Evolutionary conservation across 164 flowering plant genomes (phyloP), one percentile per base, ranked within the genome.

Genomic region (Liriodendron chinense): DNA sequence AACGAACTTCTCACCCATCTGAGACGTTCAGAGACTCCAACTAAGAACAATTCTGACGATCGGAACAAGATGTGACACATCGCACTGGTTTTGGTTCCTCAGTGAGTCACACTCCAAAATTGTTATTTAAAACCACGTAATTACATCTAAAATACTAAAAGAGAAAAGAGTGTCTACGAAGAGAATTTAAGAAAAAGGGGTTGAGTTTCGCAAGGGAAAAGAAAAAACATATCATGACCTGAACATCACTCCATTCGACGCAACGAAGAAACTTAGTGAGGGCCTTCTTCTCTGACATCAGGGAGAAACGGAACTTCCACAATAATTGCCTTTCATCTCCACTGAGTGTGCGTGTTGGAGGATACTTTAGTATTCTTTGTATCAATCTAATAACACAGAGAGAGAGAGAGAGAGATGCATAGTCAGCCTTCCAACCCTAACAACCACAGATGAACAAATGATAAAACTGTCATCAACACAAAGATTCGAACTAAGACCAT

Each of bases 191-290:
- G 59, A 16, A 53, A 53, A 53, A 0, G 18, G 18, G 59, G 59
- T 10, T 53, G 8, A 53, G 18, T 53, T 53, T 53, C 59, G 10
- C 9, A 14, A 50, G 68, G 53, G 34, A 53, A 62, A 20, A 62
- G 56, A 20, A 53, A 1, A 21, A 20, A 28, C 14, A n/a, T 13
- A 63, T 63, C 24, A 18, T 69, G 53, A 92, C 97, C 96, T 94
- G 98, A 82, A 96, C 79, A 86, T 96, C 99, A 87, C 99, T 94
- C 99, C 99, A 96, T 78, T 96, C 99, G 82, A 96, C 99, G 85
- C 98, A 91, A 24, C 98, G 90, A 21, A 96, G 94, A 77, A 96
- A 94, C 85, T 94, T 96, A 26, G 99, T 94, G 22, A 96, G 91
- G 74, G 99, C 98, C 78, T 90, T 91, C 84, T 94, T 96, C 86